Base-by-base conservation (phyloP, 2,329 filamentous ascomycete genomes). In the Sclerotinia borealis region DNA sequence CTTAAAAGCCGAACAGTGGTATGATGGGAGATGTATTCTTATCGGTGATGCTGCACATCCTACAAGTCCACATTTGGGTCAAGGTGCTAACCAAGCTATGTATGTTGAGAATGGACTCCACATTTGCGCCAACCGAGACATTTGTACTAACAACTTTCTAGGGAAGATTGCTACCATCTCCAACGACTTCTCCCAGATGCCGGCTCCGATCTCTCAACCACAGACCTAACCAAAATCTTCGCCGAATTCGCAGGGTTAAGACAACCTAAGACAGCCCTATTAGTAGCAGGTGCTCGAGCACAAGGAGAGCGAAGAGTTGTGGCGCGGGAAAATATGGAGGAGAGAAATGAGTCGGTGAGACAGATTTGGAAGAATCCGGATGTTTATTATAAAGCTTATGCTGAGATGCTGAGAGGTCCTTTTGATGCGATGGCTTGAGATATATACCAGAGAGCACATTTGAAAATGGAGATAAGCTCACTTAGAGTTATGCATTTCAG, bases 41-140 rank as follows among this genome's bases (percentile, higher is more conserved):
- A 73, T 85, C 2, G 83, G 84, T 6, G 83, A 86, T 71, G 82
- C 82, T 3, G 83, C 82, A 0, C 83, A 85, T 61, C 64, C 65
- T 27, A 61, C 64, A 4, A 67, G 64, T 63, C 65, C 65, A 8
- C 65, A 67, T 64, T 54, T 65, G 17, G 64, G 65, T 9, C 65
- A 67, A 10, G 65, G 64, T 27, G 65, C 58, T 6, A 67, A 67
- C 45, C 65, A 67, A 34, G 64, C 65, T 48, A 47, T 65, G 54
- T 61, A 34, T 49, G 59, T 45, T 4, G 4, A 15, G 19, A 19
- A n/a, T n/a, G n/a, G n/a, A n/a, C n/a, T n/a, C n/a, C n/a, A n/a
- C n/a, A n/a, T n/a, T n/a, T n/a, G n/a, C n/a, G n/a, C n/a, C n/a
- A n/a, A n/a, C n/a, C 19, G 7, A 27, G 4, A n/a, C 1, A n/a